A percentile compares a stretch with the other conserved stretches of the same genome.
These are phyloP conservation scores for Dysphania ambrosioides DNA, from an alignment of 148 eudicot genomes.

Conservation along the genomic window DNA sequence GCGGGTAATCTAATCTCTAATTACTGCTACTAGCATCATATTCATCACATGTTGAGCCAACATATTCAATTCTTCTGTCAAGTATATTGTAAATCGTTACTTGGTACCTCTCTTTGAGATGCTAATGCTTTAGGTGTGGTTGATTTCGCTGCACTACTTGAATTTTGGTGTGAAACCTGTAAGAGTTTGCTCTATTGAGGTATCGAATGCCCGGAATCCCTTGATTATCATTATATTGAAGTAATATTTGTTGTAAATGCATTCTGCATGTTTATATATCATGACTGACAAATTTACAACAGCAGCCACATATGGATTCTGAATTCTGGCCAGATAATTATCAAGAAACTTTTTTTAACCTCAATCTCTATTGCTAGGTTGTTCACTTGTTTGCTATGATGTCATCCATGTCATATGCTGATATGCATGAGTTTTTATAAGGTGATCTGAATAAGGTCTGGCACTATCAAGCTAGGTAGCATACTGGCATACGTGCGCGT, in stretches of 20 bases:
- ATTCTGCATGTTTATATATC: background rate
- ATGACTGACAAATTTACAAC: background rate
- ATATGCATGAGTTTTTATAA: too few relatives aligned
- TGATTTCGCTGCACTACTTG: background rate
- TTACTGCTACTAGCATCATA: slow-evolving; percentile 3
- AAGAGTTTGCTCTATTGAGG: slow-evolving; percentile 4
- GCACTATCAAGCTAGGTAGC: too few relatives aligned
- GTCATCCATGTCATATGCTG: background rate
- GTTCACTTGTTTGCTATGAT: too few relatives aligned
- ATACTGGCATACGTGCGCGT: too few relatives aligned
- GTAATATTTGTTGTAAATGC: background rate
- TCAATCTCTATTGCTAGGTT: too few relatives aligned
- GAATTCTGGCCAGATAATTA: too few relatives aligned
- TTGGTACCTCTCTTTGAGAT: slow-evolving; percentile 16
- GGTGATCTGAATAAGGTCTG: too few relatives aligned
- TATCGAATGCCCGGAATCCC: background rate
- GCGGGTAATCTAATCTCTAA: slow-evolving; percentile 42
- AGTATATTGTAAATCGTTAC: slow-evolving; percentile 17
- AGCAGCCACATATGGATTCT: background rate
- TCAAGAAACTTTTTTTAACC: too few relatives aligned
- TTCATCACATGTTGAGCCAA: background rate
- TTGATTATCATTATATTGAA: background rate
- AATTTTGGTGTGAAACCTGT: slow-evolving; percentile 11
- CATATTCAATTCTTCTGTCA: slow-evolving; percentile 13
- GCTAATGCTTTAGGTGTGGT: slow-evolving; percentile 17